Percentiles rank a stretch among this genome's conserved stretches.
Conservation (phyloP, 441 rosid species). For the Macaranga tanarius region DNA sequence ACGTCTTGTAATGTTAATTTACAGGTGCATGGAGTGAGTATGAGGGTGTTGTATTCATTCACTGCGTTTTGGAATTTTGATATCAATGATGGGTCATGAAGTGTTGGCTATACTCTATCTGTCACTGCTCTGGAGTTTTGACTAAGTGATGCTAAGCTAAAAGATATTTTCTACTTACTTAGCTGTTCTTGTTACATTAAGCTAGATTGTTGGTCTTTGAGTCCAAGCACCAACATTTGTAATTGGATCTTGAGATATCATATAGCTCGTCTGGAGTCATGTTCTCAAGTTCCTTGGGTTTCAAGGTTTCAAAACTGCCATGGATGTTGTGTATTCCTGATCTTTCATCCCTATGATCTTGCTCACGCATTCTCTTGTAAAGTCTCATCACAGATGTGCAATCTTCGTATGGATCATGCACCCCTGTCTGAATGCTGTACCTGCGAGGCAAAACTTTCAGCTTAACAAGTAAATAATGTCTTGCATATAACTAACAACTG, state of each 20-base stretch:
- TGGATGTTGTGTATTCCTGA: slow-evolving; percentile 19
- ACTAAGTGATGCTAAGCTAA: too few relatives aligned
- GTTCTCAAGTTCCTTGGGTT: slow-evolving; percentile 51
- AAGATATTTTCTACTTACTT: not conserved
- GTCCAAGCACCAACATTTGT: slow-evolving; percentile 71
- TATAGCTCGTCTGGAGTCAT: slow-evolving; percentile 60
- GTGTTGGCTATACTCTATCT: too few relatives aligned
- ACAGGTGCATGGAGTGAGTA: too few relatives aligned
- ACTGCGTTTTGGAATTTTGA: too few relatives aligned
- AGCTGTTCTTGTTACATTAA: not conserved
- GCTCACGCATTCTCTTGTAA: slow-evolving; percentile 62
- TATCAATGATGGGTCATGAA: too few relatives aligned
- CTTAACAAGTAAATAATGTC: not conserved
- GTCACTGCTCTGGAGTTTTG: too few relatives aligned
- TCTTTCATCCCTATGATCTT: slow-evolving; percentile 39
- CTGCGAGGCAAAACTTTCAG: slow-evolving; percentile 32
- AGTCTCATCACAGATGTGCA: slow-evolving; percentile 66
- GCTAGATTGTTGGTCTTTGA: slow-evolving; percentile 19
- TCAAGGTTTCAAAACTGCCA: slow-evolving; percentile 38
- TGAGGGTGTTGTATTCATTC: too few relatives aligned
- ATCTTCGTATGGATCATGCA: slow-evolving; percentile 66
- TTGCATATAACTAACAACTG: not conserved
- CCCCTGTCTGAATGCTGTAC: slow-evolving; percentile 54
- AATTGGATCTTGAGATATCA: slow-evolving; percentile 49
- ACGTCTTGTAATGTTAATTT: too few relatives aligned